Evolutionary conservation across 148 eudicot species (phyloP), one percentile per base, ranked within the genome.

Genomic region (Simmondsia chinensis): DNA sequence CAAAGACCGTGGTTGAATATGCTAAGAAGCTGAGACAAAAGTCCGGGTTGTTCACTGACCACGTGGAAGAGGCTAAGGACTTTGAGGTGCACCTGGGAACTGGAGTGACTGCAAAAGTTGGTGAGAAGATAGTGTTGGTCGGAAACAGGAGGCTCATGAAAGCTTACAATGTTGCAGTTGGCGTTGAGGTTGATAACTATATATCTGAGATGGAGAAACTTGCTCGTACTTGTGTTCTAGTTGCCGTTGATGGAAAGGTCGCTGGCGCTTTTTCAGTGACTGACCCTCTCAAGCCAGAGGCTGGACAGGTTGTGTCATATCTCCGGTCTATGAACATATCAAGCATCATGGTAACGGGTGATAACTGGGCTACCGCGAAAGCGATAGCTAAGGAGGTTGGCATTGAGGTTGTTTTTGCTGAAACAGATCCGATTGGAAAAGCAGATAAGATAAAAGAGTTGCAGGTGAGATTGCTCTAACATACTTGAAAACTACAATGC

Each of bases 321-420:
- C 95, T 91, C 20, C 59, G 58, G 31, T 69, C 88, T 14, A 85
- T 91, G 95, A 57, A 37, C 56, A 79, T 91, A 62, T 39, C 73
- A 8, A 79, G 95, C 74, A 81, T 91, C 66, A 85, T 91, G 93
- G 83, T 91, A 37, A 91, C 95, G 23, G 97, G 97, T 56, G 97
- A 91, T 70, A 91, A 91, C 54, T 82, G 86, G 94, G 82, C 94
- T 20, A 91, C 94, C 40, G 97, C 97, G 41, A 65, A 43, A 27
- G 95, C 95, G 36, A 75, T 91, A 54, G 97, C 75, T 9, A 72
- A 46, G 52, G 83, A 82, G 63, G 94, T 82, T 55, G 95, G 95
- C 33, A 85, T 91, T 13, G 31, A 51, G 38, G 61, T 67, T 56
- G 86, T 91, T 56, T 79, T 71, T 72, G 97, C 97, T 38, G 97